These are phyloP conservation scores for Solanum okadae DNA, from an alignment of 257 asterid genomes.

Conservation along the genomic window DNA sequence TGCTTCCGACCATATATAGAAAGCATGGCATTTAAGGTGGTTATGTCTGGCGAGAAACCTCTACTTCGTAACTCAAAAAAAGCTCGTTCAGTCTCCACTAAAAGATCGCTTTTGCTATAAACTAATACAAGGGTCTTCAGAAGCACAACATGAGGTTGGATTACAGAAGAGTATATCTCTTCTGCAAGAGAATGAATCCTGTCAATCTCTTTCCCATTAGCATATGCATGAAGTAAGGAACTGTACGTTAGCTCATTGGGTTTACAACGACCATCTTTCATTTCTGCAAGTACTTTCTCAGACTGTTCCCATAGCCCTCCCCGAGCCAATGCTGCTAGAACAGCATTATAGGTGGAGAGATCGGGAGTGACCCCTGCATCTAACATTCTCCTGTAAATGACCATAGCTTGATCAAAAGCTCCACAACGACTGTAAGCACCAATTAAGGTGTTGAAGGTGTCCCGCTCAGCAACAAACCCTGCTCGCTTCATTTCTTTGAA, in stretches of 20 bases:
- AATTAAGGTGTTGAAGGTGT: conserved; percentile 85
- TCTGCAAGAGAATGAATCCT: conserved; percentile 51
- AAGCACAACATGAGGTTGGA: conserved; percentile 47
- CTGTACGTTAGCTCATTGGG: conserved; percentile 78
- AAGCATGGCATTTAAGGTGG: conserved; percentile 74
- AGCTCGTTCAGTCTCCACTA: conserved; percentile 73
- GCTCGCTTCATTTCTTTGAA: conserved; percentile 88
- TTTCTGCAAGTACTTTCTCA: conserved; percentile 72
- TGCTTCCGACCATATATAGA: conserved; percentile 83
- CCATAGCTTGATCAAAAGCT: conserved; percentile 73
- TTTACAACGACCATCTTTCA: conserved; percentile 57
- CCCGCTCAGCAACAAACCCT: conserved; percentile 85
- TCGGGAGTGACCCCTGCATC: conserved; percentile 82
- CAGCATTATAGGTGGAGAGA: conserved; percentile 80
- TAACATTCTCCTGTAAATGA: conserved; percentile 65
- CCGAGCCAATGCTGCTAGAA: conserved; percentile 78
- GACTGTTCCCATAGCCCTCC: conserved; percentile 95
- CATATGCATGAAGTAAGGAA: conserved; percentile 88
- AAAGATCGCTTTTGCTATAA: conserved; percentile 61
- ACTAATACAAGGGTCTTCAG: conserved; percentile 83
- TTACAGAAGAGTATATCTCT: conserved; percentile 45
- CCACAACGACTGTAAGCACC: conserved; percentile 94
- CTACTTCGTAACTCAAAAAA: conserved; percentile 48
- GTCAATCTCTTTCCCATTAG: conserved; percentile 71
- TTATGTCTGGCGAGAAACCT: conserved; percentile 54